These are phyloP conservation scores for Hygrophila difformis DNA, from an alignment of 257 asterid genomes.

Conservation along the genomic window DNA sequence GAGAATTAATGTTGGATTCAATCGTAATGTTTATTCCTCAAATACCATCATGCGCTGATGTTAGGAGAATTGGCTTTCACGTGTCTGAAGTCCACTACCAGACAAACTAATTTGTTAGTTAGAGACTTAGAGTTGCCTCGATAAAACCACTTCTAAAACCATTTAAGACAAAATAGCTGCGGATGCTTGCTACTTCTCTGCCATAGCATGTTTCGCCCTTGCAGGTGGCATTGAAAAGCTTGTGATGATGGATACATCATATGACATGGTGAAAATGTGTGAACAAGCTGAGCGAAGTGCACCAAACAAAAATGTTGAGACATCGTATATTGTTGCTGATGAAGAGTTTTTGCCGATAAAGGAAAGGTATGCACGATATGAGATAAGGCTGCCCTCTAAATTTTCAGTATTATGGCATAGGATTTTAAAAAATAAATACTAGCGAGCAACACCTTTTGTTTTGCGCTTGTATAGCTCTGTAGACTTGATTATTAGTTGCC, in stretches of 20 bases:
- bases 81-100: neutral
- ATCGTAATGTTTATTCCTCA: constrained; percentile 7
- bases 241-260: constrained; percentile 81
- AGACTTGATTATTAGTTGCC: constrained; percentile 78
- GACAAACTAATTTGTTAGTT: neutral
- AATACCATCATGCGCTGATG: neutral
- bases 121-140: too few species aligned
- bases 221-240: constrained; percentile 84
- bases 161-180: neutral
- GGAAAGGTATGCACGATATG: constrained; percentile 41
- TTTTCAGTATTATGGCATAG: too few species aligned
- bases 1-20: constrained; percentile 27
- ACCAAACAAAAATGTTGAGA: constrained; percentile 51
- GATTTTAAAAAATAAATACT: too few species aligned
- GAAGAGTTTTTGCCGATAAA: constrained; percentile 89
- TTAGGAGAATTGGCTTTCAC: constrained; percentile 5
- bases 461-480: constrained; percentile 46
- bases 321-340: constrained; percentile 71
- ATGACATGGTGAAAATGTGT: constrained; percentile 74
- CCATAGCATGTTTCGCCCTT: constrained; percentile 6
- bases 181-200: constrained; percentile 1
- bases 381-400: too few species aligned
- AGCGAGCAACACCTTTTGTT: too few species aligned
- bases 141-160: too few species aligned
- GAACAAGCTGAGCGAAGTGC: constrained; percentile 46